Evolutionary conservation across 1,284 basidiomycete genomes (phyloP), one percentile per base, ranked within the genome.

Genomic region (Sporisorium sorghi): DNA sequence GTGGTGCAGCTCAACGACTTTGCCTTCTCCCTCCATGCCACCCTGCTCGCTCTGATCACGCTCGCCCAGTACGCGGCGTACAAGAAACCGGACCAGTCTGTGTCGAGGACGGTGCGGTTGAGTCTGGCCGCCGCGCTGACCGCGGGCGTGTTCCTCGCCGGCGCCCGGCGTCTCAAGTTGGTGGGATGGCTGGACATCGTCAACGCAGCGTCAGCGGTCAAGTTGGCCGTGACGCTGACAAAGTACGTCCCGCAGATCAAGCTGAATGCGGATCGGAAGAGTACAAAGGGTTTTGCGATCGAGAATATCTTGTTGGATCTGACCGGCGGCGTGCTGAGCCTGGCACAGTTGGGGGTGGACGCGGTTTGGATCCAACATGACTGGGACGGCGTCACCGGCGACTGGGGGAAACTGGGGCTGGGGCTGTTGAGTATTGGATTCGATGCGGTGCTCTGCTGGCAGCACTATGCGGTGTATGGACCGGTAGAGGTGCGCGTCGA

Each of bases 241-340:
- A 86, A 87, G 59, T 84, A 84, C 37, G 40, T 68, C 4, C 76
- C 72, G 11, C 76, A 86, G 67, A 83, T 85, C 14, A 65, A 53
- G 26, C 62, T 86, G 32, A 87, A 86, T 50, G 79, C 59, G 23
- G 46, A 67, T 17, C 74, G 86, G 2, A 81, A 83, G 62, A 80
- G 76, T 12, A 85, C 85, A 0, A 74, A 76, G 7, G 86, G 86
- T 1, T 86, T 85, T 77, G 78, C 73, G 12, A 85, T 87, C 37
- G 77, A 80, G 44, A 86, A 85, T 61, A 83, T 86, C 33, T 32
- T 86, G 5, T 72, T 86, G 17, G 86, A 86, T 30, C 64, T 84
- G 0, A 76, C 77, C 0, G 86, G 86, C 10, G 86, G 85, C 3
- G 11, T 78, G 0, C 70, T 86, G 1, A 82, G 79, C 3, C 52